A percentile compares a stretch with the other conserved stretches of the same genome.
Conservation (phyloP, 176 grass and related monocot species). For the Phragmites australis region DNA sequence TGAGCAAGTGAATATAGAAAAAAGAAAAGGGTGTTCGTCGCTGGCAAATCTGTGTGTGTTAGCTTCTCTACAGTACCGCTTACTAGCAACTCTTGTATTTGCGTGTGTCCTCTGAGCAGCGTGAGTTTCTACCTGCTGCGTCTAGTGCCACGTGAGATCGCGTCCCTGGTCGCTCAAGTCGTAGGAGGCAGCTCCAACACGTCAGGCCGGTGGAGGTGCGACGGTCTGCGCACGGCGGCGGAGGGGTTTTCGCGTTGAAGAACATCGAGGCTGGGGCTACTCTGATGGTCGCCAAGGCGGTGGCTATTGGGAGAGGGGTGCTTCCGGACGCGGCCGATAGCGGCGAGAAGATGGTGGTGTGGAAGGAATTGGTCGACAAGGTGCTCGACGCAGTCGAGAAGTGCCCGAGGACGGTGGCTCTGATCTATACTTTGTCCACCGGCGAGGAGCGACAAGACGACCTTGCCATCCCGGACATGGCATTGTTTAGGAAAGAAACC, state of each 20-base stretch:
- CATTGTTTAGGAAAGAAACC: conserved; percentile 44
- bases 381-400: conserved; percentile 65
- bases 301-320: conserved; percentile 68
- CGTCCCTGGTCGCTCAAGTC: too few relatives aligned
- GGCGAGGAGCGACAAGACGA: conserved; percentile 50
- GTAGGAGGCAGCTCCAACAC: too few relatives aligned
- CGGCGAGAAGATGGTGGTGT: conserved; percentile 80
- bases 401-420: conserved; percentile 48
- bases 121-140: too few relatives aligned
- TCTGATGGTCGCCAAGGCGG: conserved; percentile 67
- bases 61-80: too few relatives aligned
- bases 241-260: conserved; percentile 69
- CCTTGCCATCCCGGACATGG: conserved; percentile 50
- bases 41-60: too few relatives aligned
- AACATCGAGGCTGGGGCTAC: conserved; percentile 58
- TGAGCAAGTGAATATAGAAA: too few relatives aligned
- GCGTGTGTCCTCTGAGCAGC: too few relatives aligned
- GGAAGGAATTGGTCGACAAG: conserved; percentile 88
- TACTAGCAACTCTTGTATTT: too few relatives aligned
- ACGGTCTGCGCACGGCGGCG: conserved; percentile 38
- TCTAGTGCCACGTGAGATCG: too few relatives aligned
- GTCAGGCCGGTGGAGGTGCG: conserved; percentile 71
- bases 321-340: conserved; percentile 46
- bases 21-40: too few relatives aligned
- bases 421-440: conserved; percentile 65